Evolutionary conservation across 1,284 basidiomycete species (phyloP).

Genomic region (Malassezia psittaci): DNA sequence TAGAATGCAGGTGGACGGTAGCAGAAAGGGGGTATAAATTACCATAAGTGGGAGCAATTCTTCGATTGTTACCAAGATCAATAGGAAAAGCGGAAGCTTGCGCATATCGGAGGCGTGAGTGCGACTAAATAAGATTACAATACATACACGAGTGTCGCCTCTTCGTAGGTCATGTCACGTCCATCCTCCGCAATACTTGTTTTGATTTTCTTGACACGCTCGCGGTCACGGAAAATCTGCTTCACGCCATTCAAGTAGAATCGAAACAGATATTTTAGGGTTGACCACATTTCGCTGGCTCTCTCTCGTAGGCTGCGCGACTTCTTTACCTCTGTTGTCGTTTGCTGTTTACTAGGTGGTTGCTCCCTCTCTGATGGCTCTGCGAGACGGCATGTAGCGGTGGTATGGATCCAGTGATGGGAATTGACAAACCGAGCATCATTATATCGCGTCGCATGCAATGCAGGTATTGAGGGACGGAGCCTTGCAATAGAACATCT

Average conservation of each 20-base stretch:
- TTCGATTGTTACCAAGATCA: constrained; percentile 65
- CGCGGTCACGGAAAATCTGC: constrained; percentile 43
- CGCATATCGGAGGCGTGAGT: constrained; percentile 34
- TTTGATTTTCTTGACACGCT: constrained; percentile 20
- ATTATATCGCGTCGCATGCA: neutral
- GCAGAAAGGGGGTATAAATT: constrained; percentile 70
- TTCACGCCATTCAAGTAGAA: constrained; percentile 46
- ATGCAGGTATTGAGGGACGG: neutral
- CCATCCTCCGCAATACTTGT: constrained; percentile 20
- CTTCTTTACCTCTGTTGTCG: constrained; percentile 1
- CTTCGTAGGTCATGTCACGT: constrained; percentile 22
- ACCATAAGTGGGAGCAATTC: constrained; percentile 73
- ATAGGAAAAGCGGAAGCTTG: constrained; percentile 68
- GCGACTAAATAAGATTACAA: constrained; percentile 6
- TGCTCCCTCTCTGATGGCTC: neutral
- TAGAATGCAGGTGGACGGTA: constrained; percentile 77
- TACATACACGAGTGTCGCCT: constrained; percentile 25
- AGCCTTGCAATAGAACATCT: too few relatives aligned
- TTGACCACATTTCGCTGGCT: constrained; percentile 22
- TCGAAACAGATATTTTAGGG: constrained; percentile 40
- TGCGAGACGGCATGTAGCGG: neutral
- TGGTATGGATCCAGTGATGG: neutral
- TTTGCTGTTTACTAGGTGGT: neutral
- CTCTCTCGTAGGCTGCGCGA: neutral
- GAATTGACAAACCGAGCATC: neutral